Conservation (phyloP, 2,329 filamentous ascomycete genomes). For the Monosporascus sp. region DNA sequence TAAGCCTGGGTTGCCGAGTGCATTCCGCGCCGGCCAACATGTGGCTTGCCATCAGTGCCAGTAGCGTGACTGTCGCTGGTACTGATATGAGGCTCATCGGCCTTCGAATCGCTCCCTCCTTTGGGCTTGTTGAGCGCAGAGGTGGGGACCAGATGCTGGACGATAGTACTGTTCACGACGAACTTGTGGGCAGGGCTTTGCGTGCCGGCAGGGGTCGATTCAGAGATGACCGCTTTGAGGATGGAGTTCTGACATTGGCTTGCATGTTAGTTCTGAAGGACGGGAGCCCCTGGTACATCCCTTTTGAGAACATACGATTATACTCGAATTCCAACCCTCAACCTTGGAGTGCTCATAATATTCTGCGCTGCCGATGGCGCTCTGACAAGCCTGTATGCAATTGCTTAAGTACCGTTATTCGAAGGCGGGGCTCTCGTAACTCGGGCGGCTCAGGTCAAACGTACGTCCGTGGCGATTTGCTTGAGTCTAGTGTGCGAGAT, state of each 20-base stretch:
- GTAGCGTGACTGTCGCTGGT: conserved; percentile 47
- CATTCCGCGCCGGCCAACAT: conserved; percentile 83
- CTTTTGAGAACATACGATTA: conserved; percentile 65
- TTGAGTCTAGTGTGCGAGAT: conserved; percentile 71
- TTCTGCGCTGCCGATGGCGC: conserved; percentile 66
- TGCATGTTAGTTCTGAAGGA: background rate
- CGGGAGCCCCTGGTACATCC: too few species aligned
- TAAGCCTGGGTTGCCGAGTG: conserved; percentile 80
- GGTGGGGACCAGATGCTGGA: conserved; percentile 79
- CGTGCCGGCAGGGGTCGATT: conserved; percentile 56
- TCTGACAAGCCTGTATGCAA: conserved; percentile 68
- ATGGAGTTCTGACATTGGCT: conserved; percentile 58
- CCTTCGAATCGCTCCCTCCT: conserved; percentile 41
- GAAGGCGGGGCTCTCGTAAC: conserved; percentile 1
- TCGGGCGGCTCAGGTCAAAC: conserved; percentile 23
- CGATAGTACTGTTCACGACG: conserved; percentile 96
- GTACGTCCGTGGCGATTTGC: conserved; percentile 80
- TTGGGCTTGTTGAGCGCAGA: conserved; percentile 58
- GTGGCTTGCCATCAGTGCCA: conserved; percentile 61
- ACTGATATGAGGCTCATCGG: conserved; percentile 49
- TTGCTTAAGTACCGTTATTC: conserved; percentile 8
- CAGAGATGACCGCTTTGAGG: conserved; percentile 71
- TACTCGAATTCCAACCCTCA: conserved; percentile 81
- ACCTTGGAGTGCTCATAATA: conserved; percentile 86
- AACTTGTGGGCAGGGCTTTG: conserved; percentile 76